Conservation (phyloP, 495 filamentous ascomycete species). For the Aspergillus indologenus region DNA sequence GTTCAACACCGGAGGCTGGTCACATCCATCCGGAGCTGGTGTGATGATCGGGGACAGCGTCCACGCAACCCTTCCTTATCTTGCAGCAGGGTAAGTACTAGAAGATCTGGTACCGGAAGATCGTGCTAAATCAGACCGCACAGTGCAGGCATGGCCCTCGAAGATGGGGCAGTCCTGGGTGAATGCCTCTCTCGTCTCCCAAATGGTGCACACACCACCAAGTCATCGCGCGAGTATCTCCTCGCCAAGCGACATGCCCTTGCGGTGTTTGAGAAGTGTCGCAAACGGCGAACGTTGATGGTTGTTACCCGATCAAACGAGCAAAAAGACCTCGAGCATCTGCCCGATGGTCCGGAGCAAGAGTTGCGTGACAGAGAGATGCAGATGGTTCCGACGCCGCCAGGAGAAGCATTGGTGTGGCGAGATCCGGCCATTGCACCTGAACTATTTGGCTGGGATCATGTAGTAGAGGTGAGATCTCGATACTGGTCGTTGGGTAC, state of each 20-base stretch:
- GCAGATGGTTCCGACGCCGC: conserved; percentile 8
- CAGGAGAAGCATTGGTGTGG: not conserved
- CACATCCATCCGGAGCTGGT: conserved; percentile 48
- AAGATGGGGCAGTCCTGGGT: conserved; percentile 49
- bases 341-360: conserved; percentile 46
- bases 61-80: conserved; percentile 62
- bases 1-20: conserved; percentile 49
- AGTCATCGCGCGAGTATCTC: conserved; percentile 16
- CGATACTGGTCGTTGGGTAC: not conserved
- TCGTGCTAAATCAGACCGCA: conserved; percentile 13
- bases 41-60: conserved; percentile 59
- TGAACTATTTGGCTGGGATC: not conserved
- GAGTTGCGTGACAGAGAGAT: conserved; percentile 41
- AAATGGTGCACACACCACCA: conserved; percentile 4
- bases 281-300: conserved; percentile 38
- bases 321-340: conserved; percentile 46
- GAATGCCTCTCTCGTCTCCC: conserved; percentile 35
- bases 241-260: conserved; percentile 33
- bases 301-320: conserved; percentile 41
- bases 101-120: not conserved
- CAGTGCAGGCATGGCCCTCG: conserved; percentile 40
- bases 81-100: conserved; percentile 31
- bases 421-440: not conserved
- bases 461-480: not conserved
- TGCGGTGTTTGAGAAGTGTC: conserved; percentile 39